Evolutionary conservation across 805 yeast genomes (phyloP).

Genomic region (Barnettozyma wickerhamii): DNA sequence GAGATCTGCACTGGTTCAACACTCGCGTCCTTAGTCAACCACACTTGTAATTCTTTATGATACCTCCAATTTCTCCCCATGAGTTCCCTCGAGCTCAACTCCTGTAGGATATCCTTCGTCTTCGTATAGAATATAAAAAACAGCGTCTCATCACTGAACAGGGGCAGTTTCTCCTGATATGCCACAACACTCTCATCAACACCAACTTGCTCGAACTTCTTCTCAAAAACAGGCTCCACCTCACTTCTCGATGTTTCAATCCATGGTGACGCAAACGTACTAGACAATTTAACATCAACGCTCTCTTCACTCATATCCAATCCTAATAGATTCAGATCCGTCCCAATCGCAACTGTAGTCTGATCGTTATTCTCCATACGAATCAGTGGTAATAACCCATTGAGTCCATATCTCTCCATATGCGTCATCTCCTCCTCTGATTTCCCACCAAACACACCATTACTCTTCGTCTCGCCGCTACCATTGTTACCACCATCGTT

Average conservation of each 20-base stretch:
- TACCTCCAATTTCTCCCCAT: slow-evolving; percentile 94
- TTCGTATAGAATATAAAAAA: slow-evolving; percentile 91
- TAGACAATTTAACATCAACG: slow-evolving; percentile 41
- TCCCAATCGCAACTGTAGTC: slow-evolving; percentile 67
- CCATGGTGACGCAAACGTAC: slow-evolving; percentile 90
- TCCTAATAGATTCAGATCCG: slow-evolving; percentile 66
- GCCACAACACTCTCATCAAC: slow-evolving; percentile 9
- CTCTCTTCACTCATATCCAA: slow-evolving; percentile 44
- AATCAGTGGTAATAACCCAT: slow-evolving; percentile 56
- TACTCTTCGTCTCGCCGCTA: background rate
- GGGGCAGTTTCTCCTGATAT: slow-evolving; percentile 42
- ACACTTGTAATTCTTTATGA: slow-evolving; percentile 91
- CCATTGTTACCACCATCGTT: slow-evolving; percentile 1
- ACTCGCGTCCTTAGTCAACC: slow-evolving; percentile 92
- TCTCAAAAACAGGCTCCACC: slow-evolving; percentile 76
- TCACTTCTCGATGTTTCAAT: slow-evolving; percentile 84
- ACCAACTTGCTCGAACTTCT: slow-evolving; percentile 41
- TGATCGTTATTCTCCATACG: slow-evolving; percentile 60
- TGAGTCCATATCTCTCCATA: slow-evolving; percentile 62
- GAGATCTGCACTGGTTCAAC: slow-evolving; percentile 81
- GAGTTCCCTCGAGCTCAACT: slow-evolving; percentile 86
- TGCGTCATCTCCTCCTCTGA: slow-evolving; percentile 31
- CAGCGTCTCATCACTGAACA: slow-evolving; percentile 85
- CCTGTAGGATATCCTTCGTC: slow-evolving; percentile 91
- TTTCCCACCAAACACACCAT: slow-evolving; percentile 8